Evolutionary conservation across 257 asterid species (phyloP).

Genomic region (Capsicum baccatum): DNA sequence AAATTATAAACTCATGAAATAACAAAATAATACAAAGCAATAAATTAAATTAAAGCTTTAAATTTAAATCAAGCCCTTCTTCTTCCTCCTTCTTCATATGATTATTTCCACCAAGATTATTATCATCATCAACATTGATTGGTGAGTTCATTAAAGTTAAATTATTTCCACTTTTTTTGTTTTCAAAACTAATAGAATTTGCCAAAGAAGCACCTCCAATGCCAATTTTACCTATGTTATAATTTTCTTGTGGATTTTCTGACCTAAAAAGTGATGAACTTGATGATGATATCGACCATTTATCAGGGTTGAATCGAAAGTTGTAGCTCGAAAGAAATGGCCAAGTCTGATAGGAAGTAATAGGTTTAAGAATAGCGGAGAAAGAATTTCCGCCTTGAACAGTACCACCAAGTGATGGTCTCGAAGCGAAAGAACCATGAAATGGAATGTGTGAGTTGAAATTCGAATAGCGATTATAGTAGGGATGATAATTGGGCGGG

Average conservation of each 20-base stretch:
- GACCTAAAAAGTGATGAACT: conserved; percentile 28
- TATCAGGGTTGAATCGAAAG: conserved; percentile 35
- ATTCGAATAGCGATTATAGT: conserved; percentile 41
- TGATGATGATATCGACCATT: conserved; percentile 32
- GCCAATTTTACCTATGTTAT: background rate
- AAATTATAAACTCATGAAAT: background rate
- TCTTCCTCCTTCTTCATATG: background rate
- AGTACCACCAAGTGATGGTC: conserved; percentile 40
- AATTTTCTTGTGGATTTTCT: background rate
- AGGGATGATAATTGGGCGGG: conserved; percentile 44
- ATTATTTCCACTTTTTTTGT: background rate
- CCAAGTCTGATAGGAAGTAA: conserved; percentile 39
- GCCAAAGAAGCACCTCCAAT: background rate
- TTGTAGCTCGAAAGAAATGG: conserved; percentile 30
- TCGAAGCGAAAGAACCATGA: conserved; percentile 38
- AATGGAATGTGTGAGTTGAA: conserved; percentile 42
- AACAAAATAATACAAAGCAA: background rate
- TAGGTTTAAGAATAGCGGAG: conserved; percentile 46
- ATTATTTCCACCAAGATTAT: background rate
- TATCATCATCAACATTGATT: background rate
- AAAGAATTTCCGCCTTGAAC: conserved; percentile 42
- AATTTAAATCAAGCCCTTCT: background rate
- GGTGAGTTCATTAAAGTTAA: background rate
- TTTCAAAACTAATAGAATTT: background rate
- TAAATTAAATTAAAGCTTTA: background rate